Evolutionary conservation across 163 green algal genomes (phyloP), one percentile per base, ranked within the genome.

Genomic region (Botryococcus braunii): DNA sequence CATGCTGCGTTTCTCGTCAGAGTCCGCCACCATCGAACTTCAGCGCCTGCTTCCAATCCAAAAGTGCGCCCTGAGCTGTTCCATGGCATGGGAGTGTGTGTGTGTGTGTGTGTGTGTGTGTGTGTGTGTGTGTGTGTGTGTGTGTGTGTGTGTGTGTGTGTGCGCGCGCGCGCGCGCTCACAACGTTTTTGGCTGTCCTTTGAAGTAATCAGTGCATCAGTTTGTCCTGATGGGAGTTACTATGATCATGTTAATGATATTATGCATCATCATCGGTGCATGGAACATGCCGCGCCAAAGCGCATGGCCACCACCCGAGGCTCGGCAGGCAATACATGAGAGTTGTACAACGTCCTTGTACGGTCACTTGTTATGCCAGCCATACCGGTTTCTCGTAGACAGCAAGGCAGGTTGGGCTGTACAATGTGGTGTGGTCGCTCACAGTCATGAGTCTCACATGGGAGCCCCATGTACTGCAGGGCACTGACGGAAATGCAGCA

Each of bases 1-100:
- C 29, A 77, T 62, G 49, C 79, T 83, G 64, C 40, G 59, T 11
- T 50, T 37, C 9, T 9, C 50, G 31, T 21, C 50, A 61, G 21
- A 40, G 27, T 35, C 36, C 40, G 63, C 27, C 8, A 66, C 66
- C n/a, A 70, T 63, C 38, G 81, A 87, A 38, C 74, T 87, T 41
- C 74, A 86, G 69, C 74, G 80, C 29, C 57, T 84, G 31, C 62
- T 87, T 25, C 81, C 81, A 58, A 87, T 87, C 40, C 76, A 85
- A 66, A 49, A 73, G 74, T 83, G 69, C n/a, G n/a, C n/a, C n/a
- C n/a, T n/a, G n/a, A n/a, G n/a, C n/a, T n/a, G n/a, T n/a, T n/a
- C n/a, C n/a, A n/a, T n/a, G n/a, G n/a, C n/a, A n/a, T n/a, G n/a
- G n/a, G n/a, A n/a, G n/a, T n/a, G n/a, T n/a, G n/a, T n/a, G n/a